Base-by-base conservation (phyloP, 345 rosid genomes). In the Moricandia moricandioides region DNA sequence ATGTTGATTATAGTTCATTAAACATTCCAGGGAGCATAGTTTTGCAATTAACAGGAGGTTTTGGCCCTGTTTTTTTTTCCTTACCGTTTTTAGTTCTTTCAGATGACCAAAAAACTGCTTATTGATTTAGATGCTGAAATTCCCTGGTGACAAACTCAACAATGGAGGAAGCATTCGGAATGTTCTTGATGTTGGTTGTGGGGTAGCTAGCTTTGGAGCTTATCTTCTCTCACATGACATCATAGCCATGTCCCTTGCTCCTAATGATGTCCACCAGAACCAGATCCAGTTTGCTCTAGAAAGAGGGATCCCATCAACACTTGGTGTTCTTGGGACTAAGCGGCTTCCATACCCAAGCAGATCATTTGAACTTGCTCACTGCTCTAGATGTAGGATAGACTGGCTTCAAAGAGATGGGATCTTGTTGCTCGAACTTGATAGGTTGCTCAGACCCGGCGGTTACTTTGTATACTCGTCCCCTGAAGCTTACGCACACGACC, bases 121-220 rank as follows among this genome's bases (percentile, higher is more conserved):
- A 43, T 72, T 82, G 77, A n/a, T 76, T 8, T 81, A 95, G 99
- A 95, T 95, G 99, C 96, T 95, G 62, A 95, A 90, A 79, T 92
- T 92, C 82, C 94, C 98, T 16, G 84, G 82, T 8, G 96, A 92
- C 79, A 92, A 87, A 77, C 97, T 95, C 73, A 76, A 89, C 80
- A 92, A 95, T 73, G 84, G 88, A 8, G 98, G 99, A 60, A 84
- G 85, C 71, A 62, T 92, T 76, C 80, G 97, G 61, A 95, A 81
- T 67, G 99, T 90, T 72, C 97, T 95, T 72, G 99, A 95, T 66
- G 93, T 95, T 77, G 99, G 99, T 29, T 95, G 99, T 24, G 99
- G 99, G 29, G 99, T 95, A 67, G 99, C 99, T n/a, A 92, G 99
- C 78, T 95, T 95, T 18, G 99, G 99, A 56, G 99, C 98, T 11